These are phyloP conservation scores for Salix brachista DNA, from an alignment of 345 rosid genomes.

Conservation along the genomic window DNA sequence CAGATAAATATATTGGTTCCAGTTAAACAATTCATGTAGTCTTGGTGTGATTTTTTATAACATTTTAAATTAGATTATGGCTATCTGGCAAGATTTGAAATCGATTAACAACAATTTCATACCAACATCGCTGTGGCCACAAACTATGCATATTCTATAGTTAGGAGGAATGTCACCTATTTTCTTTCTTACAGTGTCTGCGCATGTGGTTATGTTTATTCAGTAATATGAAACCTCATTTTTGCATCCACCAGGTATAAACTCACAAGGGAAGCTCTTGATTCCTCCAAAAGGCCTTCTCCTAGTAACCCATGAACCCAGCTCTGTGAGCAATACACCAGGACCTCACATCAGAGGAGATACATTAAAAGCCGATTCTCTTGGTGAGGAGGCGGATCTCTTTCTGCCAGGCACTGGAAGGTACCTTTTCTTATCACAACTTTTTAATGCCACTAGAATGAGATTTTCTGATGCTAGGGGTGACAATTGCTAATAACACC, in stretches of 20 bases:
- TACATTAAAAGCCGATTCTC: conserved; percentile 61
- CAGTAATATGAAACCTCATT: conserved; percentile 11
- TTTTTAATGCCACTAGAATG: background rate
- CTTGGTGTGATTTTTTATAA: background rate
- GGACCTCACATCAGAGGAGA: conserved; percentile 89
- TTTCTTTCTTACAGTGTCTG: background rate
- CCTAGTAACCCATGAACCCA: conserved; percentile 76
- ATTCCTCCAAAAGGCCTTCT: conserved; percentile 65
- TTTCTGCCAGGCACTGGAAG: conserved; percentile 81
- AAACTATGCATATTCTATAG: background rate
- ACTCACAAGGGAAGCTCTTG: conserved; percentile 41
- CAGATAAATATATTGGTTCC: background rate
- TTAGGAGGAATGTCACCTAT: background rate
- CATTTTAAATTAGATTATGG: background rate
- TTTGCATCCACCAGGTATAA: conserved; percentile 33
- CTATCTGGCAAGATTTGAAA: background rate
- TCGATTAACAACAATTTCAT: background rate
- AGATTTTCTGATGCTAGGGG: background rate
- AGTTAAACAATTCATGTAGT: background rate
- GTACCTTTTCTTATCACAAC: conserved; percentile 24
- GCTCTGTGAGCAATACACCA: conserved; percentile 56
- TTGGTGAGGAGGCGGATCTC: conserved; percentile 88
- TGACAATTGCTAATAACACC: background rate
- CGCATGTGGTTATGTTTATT: background rate
- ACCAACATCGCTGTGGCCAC: background rate